Evolutionary conservation across 1,284 basidiomycete genomes (phyloP).

Genomic region (Laetiporus sulphureus): DNA sequence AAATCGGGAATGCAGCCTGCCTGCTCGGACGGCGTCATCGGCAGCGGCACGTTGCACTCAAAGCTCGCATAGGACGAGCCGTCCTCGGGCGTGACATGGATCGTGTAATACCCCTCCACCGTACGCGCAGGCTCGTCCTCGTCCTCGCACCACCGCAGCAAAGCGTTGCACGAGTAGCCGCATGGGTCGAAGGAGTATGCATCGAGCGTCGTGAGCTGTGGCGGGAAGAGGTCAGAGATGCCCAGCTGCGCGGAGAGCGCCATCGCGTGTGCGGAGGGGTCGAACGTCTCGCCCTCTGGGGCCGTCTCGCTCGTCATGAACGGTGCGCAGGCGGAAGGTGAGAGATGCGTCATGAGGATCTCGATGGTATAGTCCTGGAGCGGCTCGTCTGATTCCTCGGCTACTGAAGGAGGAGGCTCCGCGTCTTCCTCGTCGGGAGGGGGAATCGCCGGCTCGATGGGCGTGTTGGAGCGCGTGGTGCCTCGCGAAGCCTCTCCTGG

Average conservation of each 20-base stretch:
- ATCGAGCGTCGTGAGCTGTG: constrained; percentile 78
- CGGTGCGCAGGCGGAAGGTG: constrained; percentile 62
- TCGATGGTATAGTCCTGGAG: constrained; percentile 87
- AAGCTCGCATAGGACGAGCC: constrained; percentile 98
- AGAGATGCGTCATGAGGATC: constrained; percentile 96
- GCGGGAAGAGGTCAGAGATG: constrained; percentile 79
- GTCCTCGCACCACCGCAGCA: constrained; percentile 56
- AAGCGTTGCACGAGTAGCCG: constrained; percentile 94
- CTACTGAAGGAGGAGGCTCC: constrained; percentile 18
- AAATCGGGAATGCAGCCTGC: constrained; percentile 60
- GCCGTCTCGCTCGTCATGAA: constrained; percentile 53
- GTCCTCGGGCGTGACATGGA: constrained; percentile 97
- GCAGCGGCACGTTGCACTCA: constrained; percentile 94
- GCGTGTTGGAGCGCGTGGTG: constrained; percentile 23
- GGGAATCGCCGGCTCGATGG: constrained; percentile 2
- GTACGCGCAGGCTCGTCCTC: constrained; percentile 17
- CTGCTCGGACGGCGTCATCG: constrained; percentile 30
- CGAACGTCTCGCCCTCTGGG: no score
- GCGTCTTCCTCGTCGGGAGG: constrained; percentile 5
- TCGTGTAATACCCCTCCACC: constrained; percentile 93
- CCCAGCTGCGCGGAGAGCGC: constrained; percentile 73
- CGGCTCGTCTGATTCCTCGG: constrained; percentile 20
- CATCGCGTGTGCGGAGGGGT: constrained; percentile 59
- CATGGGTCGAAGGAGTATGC: constrained; percentile 94
- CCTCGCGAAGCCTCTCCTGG: constrained; percentile 35